phyloP scores from a whole-genome alignment of 1,284 basidiomycete species.

The Sanghuangporus weigelae region DNA sequence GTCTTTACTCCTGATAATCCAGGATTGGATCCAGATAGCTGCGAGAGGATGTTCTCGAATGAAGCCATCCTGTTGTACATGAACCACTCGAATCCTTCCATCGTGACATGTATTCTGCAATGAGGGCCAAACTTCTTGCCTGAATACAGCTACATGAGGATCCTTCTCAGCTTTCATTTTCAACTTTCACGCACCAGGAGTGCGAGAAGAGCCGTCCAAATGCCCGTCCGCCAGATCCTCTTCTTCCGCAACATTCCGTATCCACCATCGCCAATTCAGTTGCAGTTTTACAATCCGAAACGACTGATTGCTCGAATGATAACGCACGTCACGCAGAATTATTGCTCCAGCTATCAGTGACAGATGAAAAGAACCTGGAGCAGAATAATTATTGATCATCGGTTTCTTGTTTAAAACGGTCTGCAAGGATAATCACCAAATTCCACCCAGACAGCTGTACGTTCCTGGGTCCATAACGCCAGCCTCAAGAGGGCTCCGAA shows the following conservation, averaged over 20 bases:
- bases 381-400: not conserved
- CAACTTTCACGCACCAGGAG: slow-evolving; percentile 17
- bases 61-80: slow-evolving; percentile 85
- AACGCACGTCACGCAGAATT: slow-evolving; percentile 78
- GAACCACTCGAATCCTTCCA: slow-evolving; percentile 87
- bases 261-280: slow-evolving; percentile 91
- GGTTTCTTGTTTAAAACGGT: not conserved
- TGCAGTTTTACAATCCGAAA: slow-evolving; percentile 78
- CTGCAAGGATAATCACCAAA: slow-evolving; percentile 47
- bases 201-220: not conserved
- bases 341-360: slow-evolving; percentile 85
- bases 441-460: slow-evolving; percentile 69
- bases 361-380: slow-evolving; percentile 80
- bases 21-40: slow-evolving; percentile 48
- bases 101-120: slow-evolving; percentile 73
- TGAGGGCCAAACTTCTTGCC: not conserved
- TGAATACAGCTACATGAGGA: not conserved
- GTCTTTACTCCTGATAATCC: slow-evolving; percentile 8
- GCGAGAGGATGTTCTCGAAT: slow-evolving; percentile 79
- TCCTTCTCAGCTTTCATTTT: not conserved
- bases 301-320: slow-evolving; percentile 88
- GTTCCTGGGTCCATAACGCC: slow-evolving; percentile 66
- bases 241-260: slow-evolving; percentile 62
- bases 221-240: slow-evolving; percentile 45
- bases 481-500: slow-evolving; percentile 57